Evolutionary conservation across 495 filamentous ascomycete species (phyloP).

Genomic region (Polyplosphaeria fusca): DNA sequence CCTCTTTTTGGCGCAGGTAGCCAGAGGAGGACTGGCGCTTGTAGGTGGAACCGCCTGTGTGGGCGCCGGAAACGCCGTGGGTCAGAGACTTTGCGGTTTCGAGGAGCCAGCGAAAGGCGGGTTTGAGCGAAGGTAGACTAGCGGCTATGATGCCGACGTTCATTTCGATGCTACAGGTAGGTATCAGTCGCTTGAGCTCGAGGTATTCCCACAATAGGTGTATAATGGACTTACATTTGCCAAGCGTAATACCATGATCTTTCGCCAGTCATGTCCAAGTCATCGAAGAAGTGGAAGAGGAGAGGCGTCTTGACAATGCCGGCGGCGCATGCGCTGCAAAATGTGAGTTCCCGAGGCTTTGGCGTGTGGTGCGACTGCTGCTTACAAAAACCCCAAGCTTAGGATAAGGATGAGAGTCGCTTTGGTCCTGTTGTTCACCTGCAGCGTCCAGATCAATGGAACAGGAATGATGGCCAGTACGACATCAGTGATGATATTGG

Average conservation of each 20-base stretch:
- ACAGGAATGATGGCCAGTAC: conserved; percentile 35
- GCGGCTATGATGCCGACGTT: conserved; percentile 34
- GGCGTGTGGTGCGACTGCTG: no score
- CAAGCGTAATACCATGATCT: conserved; percentile 23
- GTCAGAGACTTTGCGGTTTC: conserved; percentile 17
- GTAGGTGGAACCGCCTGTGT: conserved; percentile 9
- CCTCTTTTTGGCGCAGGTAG: conserved; percentile 15
- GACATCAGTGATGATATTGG: conserved; percentile 36
- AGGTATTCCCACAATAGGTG: not conserved
- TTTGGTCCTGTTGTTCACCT: conserved; percentile 36
- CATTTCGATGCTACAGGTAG: conserved; percentile 28
- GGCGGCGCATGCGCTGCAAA: conserved; percentile 29
- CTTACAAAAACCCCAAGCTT: conserved; percentile 34
- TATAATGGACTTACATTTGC: conserved; percentile 13
- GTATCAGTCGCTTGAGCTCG: not conserved
- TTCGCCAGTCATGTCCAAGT: conserved; percentile 23
- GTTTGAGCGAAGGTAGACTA: conserved; percentile 35
- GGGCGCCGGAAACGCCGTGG: not conserved
- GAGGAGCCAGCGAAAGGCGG: conserved; percentile 30
- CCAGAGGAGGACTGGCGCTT: conserved; percentile 13
- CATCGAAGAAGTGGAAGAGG: conserved; percentile 30
- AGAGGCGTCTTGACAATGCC: conserved; percentile 34
- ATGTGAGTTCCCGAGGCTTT: not conserved
- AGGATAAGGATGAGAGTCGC: conserved; percentile 33
- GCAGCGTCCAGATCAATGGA: conserved; percentile 35